Percentiles rank a stretch among this genome's conserved stretches.
Evolutionary conservation across 2,329 filamentous ascomycete genomes (phyloP).

Genomic region (Chrysosporium queenslandicum): DNA sequence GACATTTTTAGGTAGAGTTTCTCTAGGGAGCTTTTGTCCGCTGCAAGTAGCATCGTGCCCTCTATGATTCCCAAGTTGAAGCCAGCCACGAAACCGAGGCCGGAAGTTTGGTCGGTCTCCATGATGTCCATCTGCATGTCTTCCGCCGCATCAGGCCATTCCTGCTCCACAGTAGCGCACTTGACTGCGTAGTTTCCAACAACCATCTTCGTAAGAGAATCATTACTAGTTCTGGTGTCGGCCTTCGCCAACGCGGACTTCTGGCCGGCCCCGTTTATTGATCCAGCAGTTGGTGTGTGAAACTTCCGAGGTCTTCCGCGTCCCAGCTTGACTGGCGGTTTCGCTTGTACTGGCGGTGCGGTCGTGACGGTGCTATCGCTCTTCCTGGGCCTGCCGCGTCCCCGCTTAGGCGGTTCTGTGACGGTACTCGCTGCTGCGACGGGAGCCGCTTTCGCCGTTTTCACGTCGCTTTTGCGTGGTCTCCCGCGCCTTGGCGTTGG

Average conservation of each 20-base stretch:
- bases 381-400: slow-evolving; percentile 15
- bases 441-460: neutral
- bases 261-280: neutral
- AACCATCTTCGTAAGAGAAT: slow-evolving; percentile 8
- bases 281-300: neutral
- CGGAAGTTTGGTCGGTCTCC: neutral
- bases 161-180: slow-evolving; percentile 11
- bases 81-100: slow-evolving; percentile 12
- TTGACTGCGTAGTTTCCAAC: slow-evolving; percentile 15
- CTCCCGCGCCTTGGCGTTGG: slow-evolving; percentile 9
- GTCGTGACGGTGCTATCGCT: neutral
- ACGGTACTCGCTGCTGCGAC: neutral
- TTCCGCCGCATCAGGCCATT: slow-evolving; percentile 15
- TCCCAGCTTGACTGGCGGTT: neutral
- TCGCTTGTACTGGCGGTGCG: neutral
- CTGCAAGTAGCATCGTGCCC: slow-evolving; percentile 17
- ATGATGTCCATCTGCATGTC: slow-evolving; percentile 17
- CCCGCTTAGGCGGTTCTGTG: slow-evolving; percentile 1
- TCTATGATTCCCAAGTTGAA: slow-evolving; percentile 18
- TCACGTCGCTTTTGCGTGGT: slow-evolving; percentile 11
- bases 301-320: slow-evolving; percentile 15
- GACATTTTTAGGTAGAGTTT: slow-evolving; percentile 3
- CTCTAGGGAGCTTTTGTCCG: slow-evolving; percentile 8
- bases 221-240: neutral
- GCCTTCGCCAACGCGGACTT: neutral